Percentiles rank a stretch among this genome's conserved stretches.
phyloP scores from a whole-genome alignment of 2,329 filamentous ascomycete genomes.

The Colletotrichum horii region DNA sequence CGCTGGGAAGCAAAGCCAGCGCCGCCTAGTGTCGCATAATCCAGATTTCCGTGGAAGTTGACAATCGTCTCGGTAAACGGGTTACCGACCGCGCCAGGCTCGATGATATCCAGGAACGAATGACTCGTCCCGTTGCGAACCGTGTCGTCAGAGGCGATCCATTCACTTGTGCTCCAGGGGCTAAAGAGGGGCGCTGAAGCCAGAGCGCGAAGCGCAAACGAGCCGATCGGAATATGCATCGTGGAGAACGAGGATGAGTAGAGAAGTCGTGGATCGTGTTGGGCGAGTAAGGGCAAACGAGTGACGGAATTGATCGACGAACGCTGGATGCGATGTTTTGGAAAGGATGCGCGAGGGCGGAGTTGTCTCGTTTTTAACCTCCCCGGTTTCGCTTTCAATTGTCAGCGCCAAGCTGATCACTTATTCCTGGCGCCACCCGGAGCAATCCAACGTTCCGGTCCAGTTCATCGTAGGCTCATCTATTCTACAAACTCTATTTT shows the following conservation, averaged over 20 bases:
- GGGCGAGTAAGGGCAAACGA: background rate
- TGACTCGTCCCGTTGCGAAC: constrained; percentile 74
- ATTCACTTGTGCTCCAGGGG: constrained; percentile 63
- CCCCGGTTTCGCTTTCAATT: background rate
- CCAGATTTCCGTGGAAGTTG: constrained; percentile 72
- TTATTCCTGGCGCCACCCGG: background rate
- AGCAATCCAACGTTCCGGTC: background rate
- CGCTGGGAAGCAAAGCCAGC: constrained; percentile 84
- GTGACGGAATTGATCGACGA: background rate
- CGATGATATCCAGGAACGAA: constrained; percentile 48
- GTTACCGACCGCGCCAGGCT: constrained; percentile 25
- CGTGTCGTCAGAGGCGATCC: constrained; percentile 76
- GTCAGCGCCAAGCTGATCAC: background rate
- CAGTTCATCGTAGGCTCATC: background rate
- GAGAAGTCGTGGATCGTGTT: background rate
- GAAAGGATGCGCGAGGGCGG: background rate
- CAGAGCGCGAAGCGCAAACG: background rate
- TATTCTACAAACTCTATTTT: background rate
- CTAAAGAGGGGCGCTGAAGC: constrained; percentile 37
- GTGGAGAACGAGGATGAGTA: background rate
- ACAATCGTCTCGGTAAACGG: constrained; percentile 36
- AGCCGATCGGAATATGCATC: constrained; percentile 7
- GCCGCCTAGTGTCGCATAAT: constrained; percentile 76
- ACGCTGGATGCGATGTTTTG: background rate
- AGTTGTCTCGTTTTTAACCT: background rate